Evolutionary conservation across 106 monocot genomes (phyloP), one percentile per base, ranked within the genome.

Genomic region (Agapanthus africanus): DNA sequence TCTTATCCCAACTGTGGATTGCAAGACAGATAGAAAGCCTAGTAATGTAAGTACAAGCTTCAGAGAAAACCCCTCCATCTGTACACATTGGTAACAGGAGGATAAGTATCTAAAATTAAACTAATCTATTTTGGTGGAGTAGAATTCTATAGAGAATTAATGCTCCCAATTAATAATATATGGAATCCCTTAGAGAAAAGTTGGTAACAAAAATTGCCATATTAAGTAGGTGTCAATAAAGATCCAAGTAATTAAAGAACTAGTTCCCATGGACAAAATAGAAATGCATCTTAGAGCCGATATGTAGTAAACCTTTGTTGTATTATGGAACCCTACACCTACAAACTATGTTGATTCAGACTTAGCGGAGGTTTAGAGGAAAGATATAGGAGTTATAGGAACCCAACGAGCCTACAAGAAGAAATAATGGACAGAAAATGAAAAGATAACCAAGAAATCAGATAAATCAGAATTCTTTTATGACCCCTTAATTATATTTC

Each of bases 1-100:
- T 47, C 89, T 71, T 62, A 90, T 77, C 36, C 86, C 89, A 54
- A 56, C 22, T 18, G 81, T 63, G n/a, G 65, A 57, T 19, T 50
- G 74, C 66, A 81, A 32, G 64, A 19, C 54, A 19, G 62, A 65
- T 33, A 83, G 14, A 44, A 79, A 36, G 35, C 66, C 60, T 34
- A 78, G 16, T 14, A 70, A 32, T 4, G 84, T 19, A 10, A 82
- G 59, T 0, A 22, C 51, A 14, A 37, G 59, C 37, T 37, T 60
- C 31, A 14, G 15, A 31, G 40, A 56, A 15, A 69, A 19, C 8
- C 23, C 69, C 65, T 76, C 69, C 82, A 80, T 76, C 67, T 76
- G 70, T 50, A 50, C n/a, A n/a, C n/a, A n/a, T 57, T 1, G 56
- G 4, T 16, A 1, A 57, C 10, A 13, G 30, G 14, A 57, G 31